Evolutionary conservation across 2,329 filamentous ascomycete genomes (phyloP), one percentile per base, ranked within the genome.

Genomic region (Penicillium sp.): DNA sequence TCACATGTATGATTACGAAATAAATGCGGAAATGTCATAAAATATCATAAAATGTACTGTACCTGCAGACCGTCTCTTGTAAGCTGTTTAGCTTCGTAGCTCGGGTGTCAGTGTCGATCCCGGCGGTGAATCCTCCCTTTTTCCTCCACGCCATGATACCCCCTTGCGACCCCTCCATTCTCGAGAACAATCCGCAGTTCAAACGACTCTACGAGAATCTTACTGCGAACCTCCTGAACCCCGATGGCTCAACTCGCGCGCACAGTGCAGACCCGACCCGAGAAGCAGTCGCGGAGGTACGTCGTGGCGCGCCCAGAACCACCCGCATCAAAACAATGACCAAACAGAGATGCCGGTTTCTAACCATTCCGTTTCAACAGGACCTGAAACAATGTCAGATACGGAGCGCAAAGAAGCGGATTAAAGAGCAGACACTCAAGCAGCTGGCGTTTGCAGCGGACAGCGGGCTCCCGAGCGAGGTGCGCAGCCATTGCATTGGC

Each of bases 121-220:
- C 46, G 58, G 58, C 61, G 55, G 60, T 62, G 55, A 56, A 38
- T 60, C 47, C 50, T 55, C 38, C 30, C 52, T 50, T 53, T 40
- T 45, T 43, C 30, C 51, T 49, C 50, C 48, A 50, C 57, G 63
- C 47, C 44, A 76, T 77, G 75, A 70, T 77, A 9, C 73, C 74
- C 33, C 71, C 72, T 41, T 72, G 71, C 40, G 69, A 75, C 36
- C 68, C 68, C 5, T 58, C 63, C 22, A 68, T 74, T 46, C 64
- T 76, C 20, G 65, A 69, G 25, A 63, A 65, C 6, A 76, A 76
- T 46, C 71, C 73, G 7, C 66, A 71, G 44, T 77, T 77, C 45
- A 72, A 74, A 53, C 66, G 63, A 39, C 57, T 76, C 8, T 72
- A 76, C 54, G 66, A 72, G 39, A 64, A 72, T 35, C 43, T 77